A percentile compares a stretch with the other conserved stretches of the same genome.
Conservation (phyloP, 495 filamentous ascomycete species). For the Emericellopsis terricola region DNA sequence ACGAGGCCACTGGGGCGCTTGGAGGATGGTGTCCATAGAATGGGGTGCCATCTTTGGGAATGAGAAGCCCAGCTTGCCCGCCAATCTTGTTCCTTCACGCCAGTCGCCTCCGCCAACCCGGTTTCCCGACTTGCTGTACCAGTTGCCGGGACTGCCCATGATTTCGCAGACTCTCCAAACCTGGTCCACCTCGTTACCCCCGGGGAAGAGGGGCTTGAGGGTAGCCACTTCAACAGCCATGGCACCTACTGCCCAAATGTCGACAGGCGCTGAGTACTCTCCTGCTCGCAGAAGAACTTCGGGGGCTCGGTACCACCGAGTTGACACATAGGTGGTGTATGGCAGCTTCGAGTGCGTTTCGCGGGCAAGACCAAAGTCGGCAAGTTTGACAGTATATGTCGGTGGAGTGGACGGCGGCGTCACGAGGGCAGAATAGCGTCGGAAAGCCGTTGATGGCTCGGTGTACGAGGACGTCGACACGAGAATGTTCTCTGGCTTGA, state of each 20-base stretch:
- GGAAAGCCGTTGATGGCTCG: constrained; percentile 63
- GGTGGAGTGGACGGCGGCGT: constrained; percentile 91
- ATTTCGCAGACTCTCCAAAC: constrained; percentile 99
- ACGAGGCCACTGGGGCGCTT: constrained; percentile 76
- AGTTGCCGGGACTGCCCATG: constrained; percentile 97
- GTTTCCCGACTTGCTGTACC: constrained; percentile 78
- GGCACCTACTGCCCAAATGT: constrained; percentile 98
- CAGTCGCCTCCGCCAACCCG: constrained; percentile 94
- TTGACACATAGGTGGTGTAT: constrained; percentile 98
- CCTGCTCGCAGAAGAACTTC: constrained; percentile 90
- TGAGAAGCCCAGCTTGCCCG: constrained; percentile 91
- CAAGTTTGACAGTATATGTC: constrained; percentile 92
- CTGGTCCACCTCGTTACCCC: constrained; percentile 96
- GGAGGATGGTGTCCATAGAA: constrained; percentile 86
- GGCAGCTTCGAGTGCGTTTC: constrained; percentile 92
- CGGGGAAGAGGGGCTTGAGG: constrained; percentile 90
- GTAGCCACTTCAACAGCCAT: constrained; percentile 99
- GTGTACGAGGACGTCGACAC: constrained; percentile 79
- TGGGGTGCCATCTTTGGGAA: constrained; percentile 99
- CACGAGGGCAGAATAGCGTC: constrained; percentile 79
- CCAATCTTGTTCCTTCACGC: constrained; percentile 83
- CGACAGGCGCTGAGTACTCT: constrained; percentile 93
- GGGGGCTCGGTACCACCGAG: constrained; percentile 93
- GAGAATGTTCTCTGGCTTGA: constrained; percentile 98
- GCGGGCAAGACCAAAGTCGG: constrained; percentile 94